Evolutionary conservation across 1,284 basidiomycete genomes (phyloP).

Genomic region (Trametes hirsuta): DNA sequence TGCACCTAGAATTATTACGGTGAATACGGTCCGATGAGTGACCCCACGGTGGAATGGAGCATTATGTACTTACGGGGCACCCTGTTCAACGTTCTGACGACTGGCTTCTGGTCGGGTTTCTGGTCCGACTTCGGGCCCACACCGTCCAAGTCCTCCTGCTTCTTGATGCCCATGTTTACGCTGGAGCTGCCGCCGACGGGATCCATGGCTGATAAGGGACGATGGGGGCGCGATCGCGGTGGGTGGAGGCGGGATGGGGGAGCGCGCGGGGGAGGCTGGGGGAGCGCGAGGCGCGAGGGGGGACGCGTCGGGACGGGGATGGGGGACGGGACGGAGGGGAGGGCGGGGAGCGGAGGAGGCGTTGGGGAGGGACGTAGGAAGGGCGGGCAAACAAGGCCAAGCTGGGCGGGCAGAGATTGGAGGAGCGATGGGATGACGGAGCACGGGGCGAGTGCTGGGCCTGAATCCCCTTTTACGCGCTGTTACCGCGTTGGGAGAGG

Average conservation of each 20-base stretch:
- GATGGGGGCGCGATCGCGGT: conserved; percentile 18
- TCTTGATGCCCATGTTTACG: conserved; percentile 35
- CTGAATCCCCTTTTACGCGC: not conserved
- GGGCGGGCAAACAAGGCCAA: conserved; percentile 33
- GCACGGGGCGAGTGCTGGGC: not conserved
- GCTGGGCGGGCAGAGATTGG: conserved; percentile 21
- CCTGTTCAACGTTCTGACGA: conserved; percentile 75
- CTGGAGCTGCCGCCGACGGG: conserved; percentile 30
- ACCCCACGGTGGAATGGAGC: conserved; percentile 22
- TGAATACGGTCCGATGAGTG: conserved; percentile 26
- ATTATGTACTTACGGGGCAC: conserved; percentile 68
- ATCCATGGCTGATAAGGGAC: conserved; percentile 33
- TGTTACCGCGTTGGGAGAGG: conserved; percentile 10
- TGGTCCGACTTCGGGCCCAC: conserved; percentile 39
- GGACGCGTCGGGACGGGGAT: conserved; percentile 22
- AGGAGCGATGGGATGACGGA: conserved; percentile 9
- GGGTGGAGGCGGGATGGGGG: not conserved
- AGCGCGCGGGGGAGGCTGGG: not conserved
- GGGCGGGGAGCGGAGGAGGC: conserved; percentile 10
- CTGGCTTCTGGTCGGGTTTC: conserved; percentile 66
- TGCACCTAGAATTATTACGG: conserved; percentile 54
- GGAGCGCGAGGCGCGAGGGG: conserved; percentile 9
- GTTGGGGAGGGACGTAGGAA: conserved; percentile 14
- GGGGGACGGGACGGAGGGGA: conserved; percentile 25
- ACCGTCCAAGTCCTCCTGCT: conserved; percentile 47